phyloP scores from a whole-genome alignment of 805 yeast species.

The Tetrapisispora iriomotensis region DNA sequence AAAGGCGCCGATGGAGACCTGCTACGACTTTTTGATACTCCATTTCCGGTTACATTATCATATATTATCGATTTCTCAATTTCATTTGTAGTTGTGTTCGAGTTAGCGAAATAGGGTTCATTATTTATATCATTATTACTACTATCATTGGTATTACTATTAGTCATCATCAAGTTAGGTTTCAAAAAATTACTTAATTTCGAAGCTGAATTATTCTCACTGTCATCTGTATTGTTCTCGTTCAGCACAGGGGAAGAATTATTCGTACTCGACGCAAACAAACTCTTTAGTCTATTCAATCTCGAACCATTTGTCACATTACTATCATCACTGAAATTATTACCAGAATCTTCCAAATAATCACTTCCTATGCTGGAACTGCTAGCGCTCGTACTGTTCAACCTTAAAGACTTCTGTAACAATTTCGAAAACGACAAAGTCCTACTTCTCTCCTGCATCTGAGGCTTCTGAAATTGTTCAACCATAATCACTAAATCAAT shows the following conservation, averaged over 20 bases:
- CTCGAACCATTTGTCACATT: neutral
- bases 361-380: neutral
- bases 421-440: constrained; percentile 21
- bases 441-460: constrained; percentile 15
- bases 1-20: neutral
- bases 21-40: neutral
- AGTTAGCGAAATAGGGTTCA: no score
- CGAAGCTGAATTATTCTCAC: no score
- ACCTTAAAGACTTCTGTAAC: constrained; percentile 9
- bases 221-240: neutral
- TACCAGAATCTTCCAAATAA: neutral
- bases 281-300: neutral
- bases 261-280: neutral
- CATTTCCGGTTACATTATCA: no score
- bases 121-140: no score
- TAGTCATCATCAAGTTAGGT: neutral
- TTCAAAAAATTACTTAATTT: constrained; percentile 1
- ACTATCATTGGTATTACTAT: no score
- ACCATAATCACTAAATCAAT: neutral
- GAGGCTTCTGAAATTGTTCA: constrained; percentile 7
- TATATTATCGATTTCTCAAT: neutral
- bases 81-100: neutral
- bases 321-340: neutral
- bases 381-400: constrained; percentile 3
- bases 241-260: neutral